These are phyloP conservation scores for Xylariaceae sp. DNA, from an alignment of 2,329 filamentous ascomycete genomes.

Conservation along the genomic window DNA sequence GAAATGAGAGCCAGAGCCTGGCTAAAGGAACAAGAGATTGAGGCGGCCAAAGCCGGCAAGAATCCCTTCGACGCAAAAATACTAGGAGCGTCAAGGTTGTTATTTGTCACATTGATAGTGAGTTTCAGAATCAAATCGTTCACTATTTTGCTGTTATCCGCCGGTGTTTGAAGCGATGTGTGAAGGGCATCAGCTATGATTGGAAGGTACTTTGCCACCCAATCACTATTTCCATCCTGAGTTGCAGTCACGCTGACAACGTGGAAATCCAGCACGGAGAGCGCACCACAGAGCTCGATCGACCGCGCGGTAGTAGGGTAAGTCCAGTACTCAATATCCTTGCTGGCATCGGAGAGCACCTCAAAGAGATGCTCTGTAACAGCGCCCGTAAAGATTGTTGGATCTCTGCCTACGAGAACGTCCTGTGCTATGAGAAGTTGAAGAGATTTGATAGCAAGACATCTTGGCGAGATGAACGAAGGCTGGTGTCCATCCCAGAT, in stretches of 20 bases:
- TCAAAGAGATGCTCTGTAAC: constrained; percentile 56
- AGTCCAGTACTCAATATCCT: constrained; percentile 44
- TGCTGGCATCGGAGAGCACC: constrained; percentile 47
- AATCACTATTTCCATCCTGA: constrained; percentile 45
- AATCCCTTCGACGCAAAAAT: constrained; percentile 69
- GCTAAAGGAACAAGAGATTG: constrained; percentile 59
- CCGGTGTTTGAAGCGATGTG: constrained; percentile 44
- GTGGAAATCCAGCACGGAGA: constrained; percentile 62
- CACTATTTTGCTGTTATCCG: constrained; percentile 47
- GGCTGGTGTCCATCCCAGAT: constrained; percentile 66
- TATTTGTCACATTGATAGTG: constrained; percentile 86
- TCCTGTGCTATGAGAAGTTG: constrained; percentile 62
- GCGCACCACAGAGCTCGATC: constrained; percentile 47
- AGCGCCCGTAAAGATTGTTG: constrained; percentile 55
- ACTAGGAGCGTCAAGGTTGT: constrained; percentile 71
- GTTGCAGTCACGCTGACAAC: constrained; percentile 56
- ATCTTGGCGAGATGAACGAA: constrained; percentile 63
- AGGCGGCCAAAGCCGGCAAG: constrained; percentile 53
- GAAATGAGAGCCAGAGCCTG: constrained; percentile 54
- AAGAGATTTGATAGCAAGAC: constrained; percentile 67
- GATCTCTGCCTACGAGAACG: constrained; percentile 52
- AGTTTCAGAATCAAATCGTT: constrained; percentile 67
- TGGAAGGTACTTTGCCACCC: constrained; percentile 58
- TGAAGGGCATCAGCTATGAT: constrained; percentile 56
- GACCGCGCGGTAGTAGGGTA: constrained; percentile 43